Percentiles rank a stretch among this genome's conserved stretches.
Evolutionary conservation across 176 grass and related monocot genomes (phyloP).

Genomic region (Carex cristatella): DNA sequence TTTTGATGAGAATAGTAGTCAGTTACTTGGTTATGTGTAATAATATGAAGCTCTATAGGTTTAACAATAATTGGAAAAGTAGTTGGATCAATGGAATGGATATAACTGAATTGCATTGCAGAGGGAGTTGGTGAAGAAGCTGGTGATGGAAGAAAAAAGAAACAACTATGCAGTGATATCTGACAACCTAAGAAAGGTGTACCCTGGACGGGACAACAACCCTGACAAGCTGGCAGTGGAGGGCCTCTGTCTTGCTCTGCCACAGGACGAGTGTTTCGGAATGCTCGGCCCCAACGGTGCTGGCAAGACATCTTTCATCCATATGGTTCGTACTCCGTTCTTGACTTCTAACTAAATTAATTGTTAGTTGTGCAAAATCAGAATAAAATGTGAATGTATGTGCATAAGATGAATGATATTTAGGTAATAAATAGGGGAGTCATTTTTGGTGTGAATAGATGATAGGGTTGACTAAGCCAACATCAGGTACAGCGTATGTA

Average conservation of each 20-base stretch:
- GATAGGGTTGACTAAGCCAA: no score
- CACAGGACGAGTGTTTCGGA: constrained; percentile 80
- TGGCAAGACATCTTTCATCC: constrained; percentile 92
- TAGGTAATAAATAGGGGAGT: no score
- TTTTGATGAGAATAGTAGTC: background rate
- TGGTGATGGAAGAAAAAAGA: constrained; percentile 31
- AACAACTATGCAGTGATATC: constrained; percentile 54
- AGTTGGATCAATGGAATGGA: background rate
- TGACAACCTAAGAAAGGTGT: constrained; percentile 67
- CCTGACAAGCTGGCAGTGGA: constrained; percentile 72
- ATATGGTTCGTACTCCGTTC: constrained; percentile 42
- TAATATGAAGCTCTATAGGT: background rate
- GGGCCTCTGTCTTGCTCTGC: constrained; percentile 74
- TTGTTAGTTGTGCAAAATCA: no score
- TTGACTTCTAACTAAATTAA: no score
- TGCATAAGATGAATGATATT: no score
- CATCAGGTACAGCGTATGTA: no score
- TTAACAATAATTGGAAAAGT: background rate
- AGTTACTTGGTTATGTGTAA: background rate
- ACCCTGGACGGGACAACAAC: constrained; percentile 72
- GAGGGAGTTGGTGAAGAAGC: constrained; percentile 66
- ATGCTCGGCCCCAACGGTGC: constrained; percentile 95
- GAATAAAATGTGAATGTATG: background rate
- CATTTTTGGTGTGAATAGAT: no score
- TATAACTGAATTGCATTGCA: constrained; percentile 21